Base-by-base conservation (phyloP, 2,329 filamentous ascomycete genomes). In the Tetracladium maxilliforme region DNA sequence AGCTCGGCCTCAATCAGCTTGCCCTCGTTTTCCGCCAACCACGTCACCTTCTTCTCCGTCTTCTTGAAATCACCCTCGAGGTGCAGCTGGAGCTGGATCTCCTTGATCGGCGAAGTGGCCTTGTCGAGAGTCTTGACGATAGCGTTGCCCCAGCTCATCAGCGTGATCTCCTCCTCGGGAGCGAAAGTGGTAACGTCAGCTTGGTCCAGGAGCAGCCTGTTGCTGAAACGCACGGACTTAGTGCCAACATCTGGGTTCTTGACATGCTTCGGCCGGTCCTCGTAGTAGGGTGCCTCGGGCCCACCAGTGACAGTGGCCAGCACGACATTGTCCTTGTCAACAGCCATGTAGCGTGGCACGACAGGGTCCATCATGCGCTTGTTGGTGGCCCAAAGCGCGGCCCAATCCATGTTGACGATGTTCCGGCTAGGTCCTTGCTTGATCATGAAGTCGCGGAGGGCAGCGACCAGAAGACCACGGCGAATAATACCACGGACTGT, bases 111-210 rank as follows among this genome's bases (percentile, higher is more conserved):
- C 14, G 38, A 35, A 29, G 56, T 49, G 17, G 57, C 56, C 23
- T 67, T 59, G 35, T 58, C 54, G 33, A 82, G 70, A 31, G 72
- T 70, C 28, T 73, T 69, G 14, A 90, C 78, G 36, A 84, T 69
- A 9, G 79, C 82, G 43, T 92, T 92, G 39, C 87, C 90, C 87
- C 87, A 95, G 49, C 79, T 79, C 87, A 94, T 94, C 21, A 94
- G 64, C 0, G 87, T 94, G 41, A 95, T 81, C 51, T 94, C 86
- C 57, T 95, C 87, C 44, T 77, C 74, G 31, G 77, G 64, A 40
- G 71, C 77, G 54, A 94, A 92, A 14, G 66, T 67, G 47, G 76
- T 75, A 33, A 77, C 82, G 41, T 95, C 87, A 22, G 65, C 78
- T 52, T 94, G 87, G 46, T 94, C 87, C 26, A 95, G 58, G 32